Conservation (phyloP, 345 rosid genomes). For the Geranium rotundifolium region DNA sequence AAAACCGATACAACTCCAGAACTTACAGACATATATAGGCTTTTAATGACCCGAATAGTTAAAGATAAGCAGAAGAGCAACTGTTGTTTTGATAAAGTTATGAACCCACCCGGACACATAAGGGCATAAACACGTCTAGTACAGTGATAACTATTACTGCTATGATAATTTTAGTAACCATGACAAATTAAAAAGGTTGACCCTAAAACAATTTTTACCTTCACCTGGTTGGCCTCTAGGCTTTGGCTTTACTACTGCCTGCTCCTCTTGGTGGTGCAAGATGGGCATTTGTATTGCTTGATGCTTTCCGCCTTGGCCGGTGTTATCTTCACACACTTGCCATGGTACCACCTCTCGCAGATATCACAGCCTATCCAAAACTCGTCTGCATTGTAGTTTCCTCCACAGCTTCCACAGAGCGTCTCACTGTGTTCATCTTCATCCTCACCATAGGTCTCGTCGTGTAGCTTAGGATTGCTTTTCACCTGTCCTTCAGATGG, state of each 20-base stretch:
- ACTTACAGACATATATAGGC: no score
- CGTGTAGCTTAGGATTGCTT: constrained; percentile 40
- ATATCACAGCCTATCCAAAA: constrained; percentile 87
- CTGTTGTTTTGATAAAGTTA: no score
- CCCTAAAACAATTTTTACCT: neutral
- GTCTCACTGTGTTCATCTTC: constrained; percentile 84
- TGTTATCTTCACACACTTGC: constrained; percentile 80
- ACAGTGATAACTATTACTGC: no score
- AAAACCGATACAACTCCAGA: no score
- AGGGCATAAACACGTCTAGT: no score
- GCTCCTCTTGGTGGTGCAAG: constrained; percentile 65
- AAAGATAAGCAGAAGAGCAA: no score
- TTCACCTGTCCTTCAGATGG: constrained; percentile 53
- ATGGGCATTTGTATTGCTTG: constrained; percentile 82
- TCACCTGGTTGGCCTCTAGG: no score
- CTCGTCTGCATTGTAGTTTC: constrained; percentile 62
- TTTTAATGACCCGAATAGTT: no score
- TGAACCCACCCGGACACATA: no score
- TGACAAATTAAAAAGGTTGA: neutral
- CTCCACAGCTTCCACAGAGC: constrained; percentile 76
- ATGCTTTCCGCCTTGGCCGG: constrained; percentile 80
- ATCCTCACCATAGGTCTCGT: constrained; percentile 57
- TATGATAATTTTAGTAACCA: no score
- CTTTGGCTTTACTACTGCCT: constrained; percentile 24
- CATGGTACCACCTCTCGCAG: constrained; percentile 89